phyloP scores from a whole-genome alignment of 139 green algal genomes.

The Astrephomene gubernaculifera region DNA sequence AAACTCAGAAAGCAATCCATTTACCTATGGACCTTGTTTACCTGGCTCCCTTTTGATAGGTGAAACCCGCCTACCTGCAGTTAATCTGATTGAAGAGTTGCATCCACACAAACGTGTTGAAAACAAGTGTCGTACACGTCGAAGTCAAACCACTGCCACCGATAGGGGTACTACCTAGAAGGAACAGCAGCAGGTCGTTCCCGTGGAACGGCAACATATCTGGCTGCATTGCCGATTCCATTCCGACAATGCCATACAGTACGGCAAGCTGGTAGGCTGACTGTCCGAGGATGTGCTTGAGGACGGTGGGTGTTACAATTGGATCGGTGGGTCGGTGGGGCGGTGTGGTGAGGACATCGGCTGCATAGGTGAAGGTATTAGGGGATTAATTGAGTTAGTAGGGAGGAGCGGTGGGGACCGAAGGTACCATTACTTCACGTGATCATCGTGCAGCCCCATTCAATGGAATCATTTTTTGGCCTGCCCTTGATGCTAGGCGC shows the following conservation, averaged over 20 bases:
- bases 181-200: not conserved
- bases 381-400: not conserved
- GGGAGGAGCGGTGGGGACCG: no score
- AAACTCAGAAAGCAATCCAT: no score
- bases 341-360: slow-evolving; percentile 70
- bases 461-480: not conserved
- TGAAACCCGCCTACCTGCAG: not conserved
- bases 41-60: no score
- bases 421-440: no score
- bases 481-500: not conserved
- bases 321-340: slow-evolving; percentile 64
- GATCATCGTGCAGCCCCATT: no score
- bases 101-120: slow-evolving; percentile 89
- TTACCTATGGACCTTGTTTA: no score
- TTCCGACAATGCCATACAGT: slow-evolving; percentile 75
- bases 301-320: slow-evolving; percentile 62
- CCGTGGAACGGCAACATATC: not conserved
- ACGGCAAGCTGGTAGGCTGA: slow-evolving; percentile 80
- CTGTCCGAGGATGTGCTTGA: slow-evolving; percentile 76
- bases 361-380: slow-evolving; percentile 12
- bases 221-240: slow-evolving; percentile 44
- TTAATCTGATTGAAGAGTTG: slow-evolving; percentile 88
- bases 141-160: not conserved
- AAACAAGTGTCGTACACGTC: slow-evolving; percentile 80
- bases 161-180: not conserved